These are phyloP conservation scores for Areca catechu DNA, from an alignment of 176 grass and related monocot species.

Conservation along the genomic window DNA sequence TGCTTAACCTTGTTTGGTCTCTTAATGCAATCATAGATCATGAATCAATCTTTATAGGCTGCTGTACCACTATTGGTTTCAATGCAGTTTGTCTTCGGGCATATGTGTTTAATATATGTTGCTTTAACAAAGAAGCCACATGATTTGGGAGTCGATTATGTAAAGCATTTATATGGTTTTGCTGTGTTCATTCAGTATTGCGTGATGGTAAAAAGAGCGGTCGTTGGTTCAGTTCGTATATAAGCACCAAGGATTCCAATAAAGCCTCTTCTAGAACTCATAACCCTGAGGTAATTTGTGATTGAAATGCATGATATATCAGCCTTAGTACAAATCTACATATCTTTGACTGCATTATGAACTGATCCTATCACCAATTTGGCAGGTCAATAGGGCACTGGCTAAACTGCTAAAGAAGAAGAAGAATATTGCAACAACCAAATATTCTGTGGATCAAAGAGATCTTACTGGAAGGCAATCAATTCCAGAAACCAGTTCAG, in stretches of 20 bases:
- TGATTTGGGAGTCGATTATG: too few species aligned
- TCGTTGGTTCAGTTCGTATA: constrained; percentile 26
- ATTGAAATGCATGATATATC: not conserved
- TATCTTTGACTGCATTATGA: constrained; percentile 1
- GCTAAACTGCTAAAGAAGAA: not conserved
- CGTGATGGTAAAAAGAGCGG: constrained; percentile 16
- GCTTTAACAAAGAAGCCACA: too few species aligned
- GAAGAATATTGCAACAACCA: not conserved
- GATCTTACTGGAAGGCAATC: constrained; percentile 10
- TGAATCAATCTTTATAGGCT: too few species aligned
- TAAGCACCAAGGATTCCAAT: constrained; percentile 12
- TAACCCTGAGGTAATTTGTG: constrained; percentile 17
- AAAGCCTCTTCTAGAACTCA: constrained; percentile 13
- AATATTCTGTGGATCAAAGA: constrained; percentile 1
- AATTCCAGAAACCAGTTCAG: constrained; percentile 5
- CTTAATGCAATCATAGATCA: too few species aligned
- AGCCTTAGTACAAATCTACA: constrained; percentile 7
- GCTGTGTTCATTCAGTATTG: constrained; percentile 2
- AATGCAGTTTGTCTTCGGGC: too few species aligned
- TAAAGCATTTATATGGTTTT: too few species aligned
- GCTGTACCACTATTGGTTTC: too few species aligned
- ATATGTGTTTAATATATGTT: too few species aligned
- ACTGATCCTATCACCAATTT: not conserved
- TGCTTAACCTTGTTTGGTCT: too few species aligned
- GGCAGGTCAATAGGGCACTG: constrained; percentile 14